Base-by-base conservation (phyloP, 495 filamentous ascomycete species). In the Filosporella fistucella region DNA sequence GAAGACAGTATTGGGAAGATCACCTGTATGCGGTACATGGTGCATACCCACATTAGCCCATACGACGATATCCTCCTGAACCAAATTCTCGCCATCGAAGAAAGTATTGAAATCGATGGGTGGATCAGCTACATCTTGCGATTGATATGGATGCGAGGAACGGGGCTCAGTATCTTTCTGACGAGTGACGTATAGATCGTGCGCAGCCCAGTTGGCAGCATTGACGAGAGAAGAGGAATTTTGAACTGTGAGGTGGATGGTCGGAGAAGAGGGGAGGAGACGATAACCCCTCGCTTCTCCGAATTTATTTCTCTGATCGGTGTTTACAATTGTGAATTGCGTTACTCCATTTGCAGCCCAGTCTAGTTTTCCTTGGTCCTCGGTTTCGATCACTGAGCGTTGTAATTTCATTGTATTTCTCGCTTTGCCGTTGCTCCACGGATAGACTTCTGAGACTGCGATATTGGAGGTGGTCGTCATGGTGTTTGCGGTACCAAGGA, bases 41-140 rank as follows among this genome's bases (percentile, higher is more conserved):
- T 80, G 77, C 66, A 75, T 78, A 26, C 77, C 78, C n/a, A 80
- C 60, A 54, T 77, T 79, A 46, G 75, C 65, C 64, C 64, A 69
- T 6, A 67, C 39, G 2, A 66, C 61, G 11, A 81, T 37, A 52
- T 82, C 78, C 41, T 69, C 68, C 44, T 71, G 64, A 23, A 69
- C 62, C n/a, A 80, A 58, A 21, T 45, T 62, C 58, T 81, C 77
- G 35, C 63, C 69, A 52, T 81, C 59, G 43, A 79, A 71, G 52
- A 77, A 76, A 41, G 72, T 69, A 26, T 53, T 48, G 54, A 80
- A 81, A 57, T 80, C 69, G 25, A 78, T 67, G 34, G 70, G 64
- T 1, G 77, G 77, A 47, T 71, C 61, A 42, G 57, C 47, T 17
- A 68, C 60, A 29, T 74, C 60, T 49, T 73, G 66, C 34, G 63